Conservation (phyloP, 1,284 basidiomycete species). For the Ustilago sp. region DNA sequence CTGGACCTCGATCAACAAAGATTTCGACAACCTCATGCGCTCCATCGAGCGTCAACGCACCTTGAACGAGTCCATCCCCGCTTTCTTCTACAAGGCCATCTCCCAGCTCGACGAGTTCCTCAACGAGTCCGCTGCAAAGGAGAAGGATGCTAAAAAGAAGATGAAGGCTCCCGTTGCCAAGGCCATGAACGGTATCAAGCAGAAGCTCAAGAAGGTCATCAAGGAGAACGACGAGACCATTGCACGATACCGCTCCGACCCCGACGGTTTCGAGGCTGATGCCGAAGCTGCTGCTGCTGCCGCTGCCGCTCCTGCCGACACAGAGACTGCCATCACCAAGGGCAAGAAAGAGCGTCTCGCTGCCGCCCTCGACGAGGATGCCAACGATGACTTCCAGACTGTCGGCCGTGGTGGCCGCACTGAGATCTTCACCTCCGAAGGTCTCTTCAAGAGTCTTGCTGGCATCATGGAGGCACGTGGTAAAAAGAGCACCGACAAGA, state of each 20-base stretch:
- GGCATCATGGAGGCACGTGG: conserved; percentile 94
- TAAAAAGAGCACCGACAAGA: conserved; percentile 96
- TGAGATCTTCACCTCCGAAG: conserved; percentile 85
- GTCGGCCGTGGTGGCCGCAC: conserved; percentile 91
- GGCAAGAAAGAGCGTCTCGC: conserved; percentile 71
- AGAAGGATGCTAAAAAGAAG: conserved; percentile 85
- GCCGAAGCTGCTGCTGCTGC: conserved; percentile 70
- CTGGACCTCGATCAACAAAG: conserved; percentile 88
- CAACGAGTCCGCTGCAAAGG: conserved; percentile 80
- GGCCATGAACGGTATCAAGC: conserved; percentile 94
- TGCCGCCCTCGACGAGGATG: conserved; percentile 69
- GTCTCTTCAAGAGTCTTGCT: conserved; percentile 92
- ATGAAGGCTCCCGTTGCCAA: conserved; percentile 95
- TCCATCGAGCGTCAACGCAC: conserved; percentile 89
- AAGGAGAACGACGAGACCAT: conserved; percentile 90
- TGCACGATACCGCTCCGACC: conserved; percentile 79
- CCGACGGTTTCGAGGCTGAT: conserved; percentile 81
- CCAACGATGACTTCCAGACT: conserved; percentile 84
- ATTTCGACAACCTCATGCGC: conserved; percentile 94
- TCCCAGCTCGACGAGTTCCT: conserved; percentile 82
- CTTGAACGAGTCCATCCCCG: conserved; percentile 85
- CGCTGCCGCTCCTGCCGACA: conserved; percentile 73
- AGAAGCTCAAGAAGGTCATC: conserved; percentile 89
- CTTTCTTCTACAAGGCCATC: conserved; percentile 85
- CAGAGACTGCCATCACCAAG: conserved; percentile 71